A percentile compares a stretch with the other conserved stretches of the same genome.
Conservation (phyloP, 164 flowering plant genomes). For the Tetrastigma voinierianum region DNA sequence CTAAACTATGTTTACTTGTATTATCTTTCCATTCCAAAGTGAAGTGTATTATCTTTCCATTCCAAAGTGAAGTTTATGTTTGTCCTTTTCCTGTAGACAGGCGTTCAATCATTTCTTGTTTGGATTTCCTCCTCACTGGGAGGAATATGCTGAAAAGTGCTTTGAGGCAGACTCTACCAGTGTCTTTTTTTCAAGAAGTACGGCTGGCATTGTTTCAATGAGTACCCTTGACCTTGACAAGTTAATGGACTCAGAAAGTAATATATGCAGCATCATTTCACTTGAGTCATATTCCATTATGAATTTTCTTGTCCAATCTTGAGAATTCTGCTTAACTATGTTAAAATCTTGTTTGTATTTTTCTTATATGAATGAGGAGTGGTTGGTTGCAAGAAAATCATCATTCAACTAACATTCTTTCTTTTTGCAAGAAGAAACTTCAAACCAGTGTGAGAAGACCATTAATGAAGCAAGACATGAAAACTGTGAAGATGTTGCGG, state of each 20-base stretch:
- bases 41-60: neutral
- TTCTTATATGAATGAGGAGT: neutral
- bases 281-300: neutral
- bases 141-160: slow-evolving; percentile 28
- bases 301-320: neutral
- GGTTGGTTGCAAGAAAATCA: neutral
- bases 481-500: neutral
- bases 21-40: neutral
- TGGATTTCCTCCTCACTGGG: slow-evolving; percentile 61
- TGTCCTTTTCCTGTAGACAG: slow-evolving; percentile 21
- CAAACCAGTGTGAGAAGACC: neutral
- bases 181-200: slow-evolving; percentile 2
- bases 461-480: neutral
- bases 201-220: neutral
- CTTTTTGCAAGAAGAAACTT: slow-evolving; percentile 4
- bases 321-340: neutral
- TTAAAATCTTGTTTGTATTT: neutral
- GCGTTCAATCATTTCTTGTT: slow-evolving; percentile 37
- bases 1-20: neutral
- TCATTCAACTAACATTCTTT: neutral
- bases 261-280: neutral
- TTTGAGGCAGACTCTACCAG: slow-evolving; percentile 13
- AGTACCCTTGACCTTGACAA: slow-evolving; percentile 1
- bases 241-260: slow-evolving; percentile 11
- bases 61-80: neutral